phyloP scores from a whole-genome alignment of 805 yeast genomes.

The Ogataea nonfermentans region DNA sequence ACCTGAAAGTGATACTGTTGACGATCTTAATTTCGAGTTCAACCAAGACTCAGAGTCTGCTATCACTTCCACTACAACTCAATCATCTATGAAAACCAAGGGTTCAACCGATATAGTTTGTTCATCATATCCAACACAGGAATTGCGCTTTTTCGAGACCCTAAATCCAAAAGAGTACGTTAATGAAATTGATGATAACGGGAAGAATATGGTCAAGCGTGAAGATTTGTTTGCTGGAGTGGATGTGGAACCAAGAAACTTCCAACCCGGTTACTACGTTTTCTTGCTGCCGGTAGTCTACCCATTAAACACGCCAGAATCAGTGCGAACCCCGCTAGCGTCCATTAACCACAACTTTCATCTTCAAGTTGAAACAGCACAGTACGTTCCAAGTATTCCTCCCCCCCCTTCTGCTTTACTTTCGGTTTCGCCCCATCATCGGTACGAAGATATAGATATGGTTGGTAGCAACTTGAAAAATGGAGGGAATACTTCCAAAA shows the following conservation, averaged over 20 bases:
- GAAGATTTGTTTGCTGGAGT: slow-evolving; percentile 21
- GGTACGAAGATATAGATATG: slow-evolving; percentile 21
- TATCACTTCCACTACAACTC: slow-evolving; percentile 11
- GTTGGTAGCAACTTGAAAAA: slow-evolving; percentile 2
- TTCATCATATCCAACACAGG: slow-evolving; percentile 28
- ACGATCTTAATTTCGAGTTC: slow-evolving; percentile 20
- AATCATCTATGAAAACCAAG: slow-evolving; percentile 11
- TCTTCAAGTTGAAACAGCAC: slow-evolving; percentile 39
- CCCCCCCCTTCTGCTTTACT: slow-evolving; percentile 33
- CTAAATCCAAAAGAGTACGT: slow-evolving; percentile 25
- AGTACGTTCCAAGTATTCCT: slow-evolving; percentile 27
- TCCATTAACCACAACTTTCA: slow-evolving; percentile 42
- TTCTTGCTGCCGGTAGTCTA: slow-evolving; percentile 62
- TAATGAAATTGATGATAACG: slow-evolving; percentile 24
- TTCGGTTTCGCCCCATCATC: slow-evolving; percentile 36
- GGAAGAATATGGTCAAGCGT: slow-evolving; percentile 15
- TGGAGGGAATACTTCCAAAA: slow-evolving; percentile 11
- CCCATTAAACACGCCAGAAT: slow-evolving; percentile 62
- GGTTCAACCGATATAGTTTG: slow-evolving; percentile 17
- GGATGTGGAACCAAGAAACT: slow-evolving; percentile 18
- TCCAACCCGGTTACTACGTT: slow-evolving; percentile 67
- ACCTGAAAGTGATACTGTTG: slow-evolving; percentile 11
- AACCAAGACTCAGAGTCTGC: slow-evolving; percentile 21
- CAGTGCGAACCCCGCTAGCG: slow-evolving; percentile 52
- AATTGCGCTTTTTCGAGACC: slow-evolving; percentile 23